phyloP scores from a whole-genome alignment of 305 asterid species.

The Petunia hybrid region DNA sequence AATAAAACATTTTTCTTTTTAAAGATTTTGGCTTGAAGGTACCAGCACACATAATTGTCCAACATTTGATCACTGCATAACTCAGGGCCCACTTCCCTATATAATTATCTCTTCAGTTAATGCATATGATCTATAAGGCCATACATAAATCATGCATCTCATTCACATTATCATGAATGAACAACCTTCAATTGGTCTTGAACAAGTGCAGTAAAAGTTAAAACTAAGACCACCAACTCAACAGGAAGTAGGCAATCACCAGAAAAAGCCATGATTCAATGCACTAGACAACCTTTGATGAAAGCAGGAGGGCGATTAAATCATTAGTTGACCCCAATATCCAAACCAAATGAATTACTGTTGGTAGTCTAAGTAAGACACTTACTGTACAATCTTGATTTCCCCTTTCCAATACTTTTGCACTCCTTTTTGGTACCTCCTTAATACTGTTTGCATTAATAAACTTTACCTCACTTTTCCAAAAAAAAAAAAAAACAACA shows the following conservation, averaged over 20 bases:
- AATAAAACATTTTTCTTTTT: not conserved
- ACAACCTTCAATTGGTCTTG: constrained; percentile 15
- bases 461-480: too few relatives aligned
- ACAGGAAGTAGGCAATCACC: not conserved
- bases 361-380: constrained; percentile 8
- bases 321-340: constrained; percentile 8
- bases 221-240: constrained; percentile 7
- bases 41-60: not conserved
- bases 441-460: too few relatives aligned
- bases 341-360: not conserved
- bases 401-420: not conserved
- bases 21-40: not conserved
- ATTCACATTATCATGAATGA: not conserved
- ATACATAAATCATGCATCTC: not conserved
- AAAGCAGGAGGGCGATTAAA: not conserved
- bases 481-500: too few relatives aligned
- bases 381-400: not conserved
- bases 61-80: too few relatives aligned
- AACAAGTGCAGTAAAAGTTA: constrained; percentile 8
- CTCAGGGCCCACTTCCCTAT: not conserved
- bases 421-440: too few relatives aligned
- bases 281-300: not conserved
- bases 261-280: not conserved
- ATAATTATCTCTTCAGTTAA: not conserved
- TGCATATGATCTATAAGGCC: not conserved